Evolutionary conservation across 2,329 filamentous ascomycete genomes (phyloP).

Genomic region (Diplodia corticola): DNA sequence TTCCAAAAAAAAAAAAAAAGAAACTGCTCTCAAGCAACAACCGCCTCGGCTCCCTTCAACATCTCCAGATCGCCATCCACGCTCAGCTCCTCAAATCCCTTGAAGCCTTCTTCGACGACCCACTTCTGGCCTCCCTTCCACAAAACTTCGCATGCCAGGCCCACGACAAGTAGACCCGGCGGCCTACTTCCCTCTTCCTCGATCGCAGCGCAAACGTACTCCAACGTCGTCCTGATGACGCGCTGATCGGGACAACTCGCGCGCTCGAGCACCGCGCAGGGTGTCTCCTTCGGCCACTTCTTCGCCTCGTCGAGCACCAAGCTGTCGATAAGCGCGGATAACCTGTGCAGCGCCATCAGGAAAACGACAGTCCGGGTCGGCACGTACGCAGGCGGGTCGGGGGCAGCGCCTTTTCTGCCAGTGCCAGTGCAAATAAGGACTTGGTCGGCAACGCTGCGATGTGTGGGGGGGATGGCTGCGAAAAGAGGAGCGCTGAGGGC

Average conservation of each 20-base stretch:
- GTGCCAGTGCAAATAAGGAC: slow-evolving; percentile 96
- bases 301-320: slow-evolving; percentile 46
- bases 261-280: slow-evolving; percentile 89
- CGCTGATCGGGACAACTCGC: slow-evolving; percentile 93
- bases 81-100: slow-evolving; percentile 62
- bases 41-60: slow-evolving; percentile 18
- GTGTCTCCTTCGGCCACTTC: slow-evolving; percentile 72
- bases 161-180: slow-evolving; percentile 84
- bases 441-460: slow-evolving; percentile 87
- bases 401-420: slow-evolving; percentile 81
- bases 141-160: slow-evolving; percentile 78
- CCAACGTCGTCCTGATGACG: slow-evolving; percentile 83
- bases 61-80: slow-evolving; percentile 30
- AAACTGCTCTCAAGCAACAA: background rate
- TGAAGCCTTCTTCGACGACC: slow-evolving; percentile 85
- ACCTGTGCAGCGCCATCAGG: slow-evolving; percentile 89
- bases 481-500: slow-evolving; percentile 86
- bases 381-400: slow-evolving; percentile 78
- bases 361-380: slow-evolving; percentile 82
- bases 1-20: background rate
- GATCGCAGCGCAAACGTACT: slow-evolving; percentile 76
- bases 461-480: slow-evolving; percentile 82
- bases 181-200: slow-evolving; percentile 87
- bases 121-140: slow-evolving; percentile 66
- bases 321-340: slow-evolving; percentile 70